phyloP scores from a whole-genome alignment of 495 filamentous ascomycete genomes.

The Lineolata rhizophorae region DNA sequence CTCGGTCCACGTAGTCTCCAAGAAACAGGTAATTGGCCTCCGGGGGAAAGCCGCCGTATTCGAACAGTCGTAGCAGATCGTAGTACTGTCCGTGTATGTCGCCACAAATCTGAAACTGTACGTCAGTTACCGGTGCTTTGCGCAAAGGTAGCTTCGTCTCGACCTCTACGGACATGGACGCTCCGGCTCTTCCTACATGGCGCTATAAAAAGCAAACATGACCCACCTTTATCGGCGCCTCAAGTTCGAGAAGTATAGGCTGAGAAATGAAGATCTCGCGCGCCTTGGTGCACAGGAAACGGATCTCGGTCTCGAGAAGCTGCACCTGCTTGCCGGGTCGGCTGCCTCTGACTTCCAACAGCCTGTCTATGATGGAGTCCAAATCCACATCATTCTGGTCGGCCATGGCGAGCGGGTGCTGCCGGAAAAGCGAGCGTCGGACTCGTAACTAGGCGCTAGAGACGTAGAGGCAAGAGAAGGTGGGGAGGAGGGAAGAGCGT shows the following conservation, averaged over 20 bases:
- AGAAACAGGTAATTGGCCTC: constrained; percentile 99
- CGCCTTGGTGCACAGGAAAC: constrained; percentile 94
- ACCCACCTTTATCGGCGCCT: constrained; percentile 94
- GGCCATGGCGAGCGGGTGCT: constrained; percentile 46
- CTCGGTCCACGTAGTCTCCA: constrained; percentile 95
- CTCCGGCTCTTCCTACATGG: too few species aligned
- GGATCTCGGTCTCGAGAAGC: constrained; percentile 88
- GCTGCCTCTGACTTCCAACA: constrained; percentile 94
- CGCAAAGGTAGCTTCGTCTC: background rate
- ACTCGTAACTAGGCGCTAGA: background rate
- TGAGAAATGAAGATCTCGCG: constrained; percentile 99
- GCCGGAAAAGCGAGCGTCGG: background rate
- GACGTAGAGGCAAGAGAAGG: background rate
- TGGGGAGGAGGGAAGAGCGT: background rate
- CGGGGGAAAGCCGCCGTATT: constrained; percentile 95
- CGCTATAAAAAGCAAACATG: too few species aligned
- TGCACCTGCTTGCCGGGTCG: constrained; percentile 97
- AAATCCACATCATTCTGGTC: constrained; percentile 94
- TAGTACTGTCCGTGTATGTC: constrained; percentile 99
- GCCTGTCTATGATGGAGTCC: constrained; percentile 96
- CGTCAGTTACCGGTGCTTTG: constrained; percentile 1
- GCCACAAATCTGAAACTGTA: constrained; percentile 60
- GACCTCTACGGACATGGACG: too few species aligned
- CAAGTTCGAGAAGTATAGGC: constrained; percentile 90
- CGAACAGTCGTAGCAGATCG: constrained; percentile 88